Conservation (phyloP, 2,329 filamentous ascomycete genomes). For the Pezicula carpinea region DNA sequence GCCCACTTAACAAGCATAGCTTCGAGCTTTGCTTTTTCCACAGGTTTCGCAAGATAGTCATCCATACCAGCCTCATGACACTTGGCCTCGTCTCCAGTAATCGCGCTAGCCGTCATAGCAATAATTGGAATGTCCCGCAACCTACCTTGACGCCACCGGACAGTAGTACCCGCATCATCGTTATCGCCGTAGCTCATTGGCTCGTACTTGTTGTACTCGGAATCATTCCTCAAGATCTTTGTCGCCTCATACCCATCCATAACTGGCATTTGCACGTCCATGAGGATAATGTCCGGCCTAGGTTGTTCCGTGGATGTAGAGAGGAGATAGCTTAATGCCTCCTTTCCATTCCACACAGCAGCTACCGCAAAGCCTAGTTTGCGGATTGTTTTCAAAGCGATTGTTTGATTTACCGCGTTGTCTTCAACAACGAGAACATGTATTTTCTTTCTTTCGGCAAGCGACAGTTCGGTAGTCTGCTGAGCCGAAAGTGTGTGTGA, state of each 20-base stretch:
- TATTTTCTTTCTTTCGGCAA: constrained; percentile 12
- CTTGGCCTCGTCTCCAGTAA: constrained; percentile 41
- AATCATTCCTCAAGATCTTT: constrained; percentile 35
- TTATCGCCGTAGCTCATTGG: neutral
- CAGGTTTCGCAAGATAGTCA: constrained; percentile 47
- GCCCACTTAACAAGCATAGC: constrained; percentile 22
- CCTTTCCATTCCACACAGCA: constrained; percentile 23
- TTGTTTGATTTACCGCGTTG: constrained; percentile 23
- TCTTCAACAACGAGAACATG: constrained; percentile 22
- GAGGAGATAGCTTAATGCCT: constrained; percentile 20
- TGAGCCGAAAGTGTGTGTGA: constrained; percentile 6
- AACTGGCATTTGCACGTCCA: constrained; percentile 52
- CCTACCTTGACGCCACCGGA: constrained; percentile 20
- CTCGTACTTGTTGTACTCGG: constrained; percentile 5
- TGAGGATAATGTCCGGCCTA: constrained; percentile 19
- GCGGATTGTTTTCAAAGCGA: constrained; percentile 19
- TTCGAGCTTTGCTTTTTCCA: constrained; percentile 25
- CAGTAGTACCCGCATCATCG: constrained; percentile 28
- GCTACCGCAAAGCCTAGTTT: constrained; percentile 20
- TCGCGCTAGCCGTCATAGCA: constrained; percentile 47
- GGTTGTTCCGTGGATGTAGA: constrained; percentile 12
- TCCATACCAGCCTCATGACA: constrained; percentile 48
- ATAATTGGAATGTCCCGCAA: constrained; percentile 40
- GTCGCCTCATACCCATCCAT: constrained; percentile 47
- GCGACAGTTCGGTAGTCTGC: constrained; percentile 3